Conservation (phyloP, 495 filamentous ascomycete genomes). For the Jackrogersella minutella region DNA sequence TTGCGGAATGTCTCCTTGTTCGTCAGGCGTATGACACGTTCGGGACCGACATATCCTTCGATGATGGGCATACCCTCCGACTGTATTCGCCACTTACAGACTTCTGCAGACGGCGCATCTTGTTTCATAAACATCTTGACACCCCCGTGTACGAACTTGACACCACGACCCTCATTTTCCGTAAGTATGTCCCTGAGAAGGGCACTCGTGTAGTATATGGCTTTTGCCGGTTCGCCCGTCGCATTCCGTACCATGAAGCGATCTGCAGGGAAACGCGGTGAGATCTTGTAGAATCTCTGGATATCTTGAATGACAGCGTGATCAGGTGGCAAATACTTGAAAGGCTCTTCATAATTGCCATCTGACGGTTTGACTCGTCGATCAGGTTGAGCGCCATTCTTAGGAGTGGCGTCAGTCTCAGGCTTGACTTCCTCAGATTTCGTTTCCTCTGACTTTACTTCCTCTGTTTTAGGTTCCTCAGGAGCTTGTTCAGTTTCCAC, state of each 20-base stretch:
- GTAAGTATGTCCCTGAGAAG: slow-evolving; percentile 82
- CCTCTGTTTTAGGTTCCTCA: slow-evolving; percentile 16
- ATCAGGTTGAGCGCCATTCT: slow-evolving; percentile 29
- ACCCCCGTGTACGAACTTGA: slow-evolving; percentile 95
- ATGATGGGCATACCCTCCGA: slow-evolving; percentile 88
- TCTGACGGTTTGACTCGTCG: slow-evolving; percentile 39
- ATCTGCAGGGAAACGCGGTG: slow-evolving; percentile 81
- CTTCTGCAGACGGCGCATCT: slow-evolving; percentile 81
- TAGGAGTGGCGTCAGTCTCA: slow-evolving; percentile 18
- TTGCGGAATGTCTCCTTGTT: slow-evolving; percentile 78
- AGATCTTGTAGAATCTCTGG: slow-evolving; percentile 81
- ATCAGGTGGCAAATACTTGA: slow-evolving; percentile 80
- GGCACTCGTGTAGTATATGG: slow-evolving; percentile 94
- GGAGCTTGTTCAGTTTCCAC: slow-evolving; percentile 23
- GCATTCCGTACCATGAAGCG: slow-evolving; percentile 97
- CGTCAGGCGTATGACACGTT: slow-evolving; percentile 74
- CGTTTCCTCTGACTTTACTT: slow-evolving; percentile 23
- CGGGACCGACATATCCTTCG: slow-evolving; percentile 84
- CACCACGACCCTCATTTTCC: slow-evolving; percentile 83
- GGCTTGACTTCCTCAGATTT: slow-evolving; percentile 24
- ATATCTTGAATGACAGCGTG: slow-evolving; percentile 79
- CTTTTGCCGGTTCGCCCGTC: slow-evolving; percentile 78
- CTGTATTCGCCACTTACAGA: slow-evolving; percentile 95
- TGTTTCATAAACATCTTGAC: slow-evolving; percentile 99
- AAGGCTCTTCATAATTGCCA: slow-evolving; percentile 76